Conservation (phyloP, 805 yeast genomes). For the Sungouiozyma intestinalis region DNA sequence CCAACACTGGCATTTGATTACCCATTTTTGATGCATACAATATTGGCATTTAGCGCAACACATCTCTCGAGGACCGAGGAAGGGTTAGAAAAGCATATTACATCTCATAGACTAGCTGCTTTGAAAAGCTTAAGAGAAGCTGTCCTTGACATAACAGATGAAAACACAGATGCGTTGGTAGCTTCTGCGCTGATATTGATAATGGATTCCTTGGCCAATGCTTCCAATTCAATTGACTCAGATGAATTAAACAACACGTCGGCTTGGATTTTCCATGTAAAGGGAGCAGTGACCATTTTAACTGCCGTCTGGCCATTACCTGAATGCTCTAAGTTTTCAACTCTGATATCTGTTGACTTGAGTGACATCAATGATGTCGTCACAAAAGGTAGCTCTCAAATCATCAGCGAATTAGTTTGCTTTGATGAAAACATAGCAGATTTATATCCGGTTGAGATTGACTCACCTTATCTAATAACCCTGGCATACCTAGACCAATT, state of each 20-base stretch:
- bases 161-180: slow-evolving; percentile 85
- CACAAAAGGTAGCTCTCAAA: slow-evolving; percentile 25
- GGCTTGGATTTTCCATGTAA: slow-evolving; percentile 95
- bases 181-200: slow-evolving; percentile 83
- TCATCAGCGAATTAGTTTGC: slow-evolving; percentile 55
- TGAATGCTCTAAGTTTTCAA: slow-evolving; percentile 53
- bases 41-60: slow-evolving; percentile 85
- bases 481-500: slow-evolving; percentile 77
- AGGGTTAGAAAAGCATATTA: slow-evolving; percentile 70
- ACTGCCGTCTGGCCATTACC: slow-evolving; percentile 92
- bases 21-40: slow-evolving; percentile 87
- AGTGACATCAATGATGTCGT: slow-evolving; percentile 72
- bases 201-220: slow-evolving; percentile 91
- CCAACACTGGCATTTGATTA: slow-evolving; percentile 80
- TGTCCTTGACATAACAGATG: slow-evolving; percentile 69
- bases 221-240: slow-evolving; percentile 36
- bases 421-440: slow-evolving; percentile 81
- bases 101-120: slow-evolving; percentile 82
- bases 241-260: slow-evolving; percentile 31
- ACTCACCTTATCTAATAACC: slow-evolving; percentile 79
- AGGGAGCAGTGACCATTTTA: slow-evolving; percentile 91
- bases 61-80: slow-evolving; percentile 71
- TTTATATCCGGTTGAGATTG: slow-evolving; percentile 72
- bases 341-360: slow-evolving; percentile 74
- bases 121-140: slow-evolving; percentile 72